Evolutionary conservation across 1,139 yeast species (phyloP).

Genomic region (Pichia terricola): DNA sequence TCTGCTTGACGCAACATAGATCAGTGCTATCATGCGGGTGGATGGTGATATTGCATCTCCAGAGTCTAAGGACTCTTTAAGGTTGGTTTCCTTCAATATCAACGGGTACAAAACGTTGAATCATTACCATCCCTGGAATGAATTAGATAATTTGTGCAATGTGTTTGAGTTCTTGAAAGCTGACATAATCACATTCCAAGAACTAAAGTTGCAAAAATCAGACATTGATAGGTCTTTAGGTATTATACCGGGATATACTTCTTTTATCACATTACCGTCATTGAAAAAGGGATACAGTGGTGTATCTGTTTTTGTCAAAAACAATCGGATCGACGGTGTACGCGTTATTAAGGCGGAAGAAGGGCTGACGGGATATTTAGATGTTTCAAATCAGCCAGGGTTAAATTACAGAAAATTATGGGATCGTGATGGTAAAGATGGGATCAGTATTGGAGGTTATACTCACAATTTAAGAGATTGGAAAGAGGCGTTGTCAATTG

Average conservation of each 20-base stretch:
- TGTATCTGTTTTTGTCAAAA: conserved; percentile 72
- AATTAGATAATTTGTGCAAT: conserved; percentile 35
- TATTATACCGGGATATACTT: conserved; percentile 44
- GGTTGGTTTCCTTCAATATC: conserved; percentile 56
- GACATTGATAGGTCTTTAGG: conserved; percentile 39
- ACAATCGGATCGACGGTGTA: conserved; percentile 24
- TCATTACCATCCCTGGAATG: conserved; percentile 78
- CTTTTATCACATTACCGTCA: conserved; percentile 63
- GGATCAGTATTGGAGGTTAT: conserved; percentile 62
- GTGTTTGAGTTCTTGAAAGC: conserved; percentile 52
- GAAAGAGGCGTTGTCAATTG: conserved; percentile 39
- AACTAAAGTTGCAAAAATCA: conserved; percentile 51
- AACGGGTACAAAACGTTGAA: conserved; percentile 76
- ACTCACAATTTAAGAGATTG: conserved; percentile 32
- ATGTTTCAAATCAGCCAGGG: conserved; percentile 11
- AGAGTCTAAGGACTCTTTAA: conserved; percentile 9
- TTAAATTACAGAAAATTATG: conserved; percentile 17
- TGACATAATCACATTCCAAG: conserved; percentile 79
- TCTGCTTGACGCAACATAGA: too few species aligned
- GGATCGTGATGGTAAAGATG: conserved; percentile 6
- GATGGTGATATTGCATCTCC: conserved; percentile 11
- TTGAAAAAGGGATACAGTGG: conserved; percentile 80
- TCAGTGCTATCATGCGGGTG: not conserved
- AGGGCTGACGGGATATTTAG: conserved; percentile 72
- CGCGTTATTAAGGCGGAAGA: conserved; percentile 72